Evolutionary conservation across 441 rosid genomes (phyloP), one percentile per base, ranked within the genome.

Genomic region (Gossypium schwendimanii): DNA sequence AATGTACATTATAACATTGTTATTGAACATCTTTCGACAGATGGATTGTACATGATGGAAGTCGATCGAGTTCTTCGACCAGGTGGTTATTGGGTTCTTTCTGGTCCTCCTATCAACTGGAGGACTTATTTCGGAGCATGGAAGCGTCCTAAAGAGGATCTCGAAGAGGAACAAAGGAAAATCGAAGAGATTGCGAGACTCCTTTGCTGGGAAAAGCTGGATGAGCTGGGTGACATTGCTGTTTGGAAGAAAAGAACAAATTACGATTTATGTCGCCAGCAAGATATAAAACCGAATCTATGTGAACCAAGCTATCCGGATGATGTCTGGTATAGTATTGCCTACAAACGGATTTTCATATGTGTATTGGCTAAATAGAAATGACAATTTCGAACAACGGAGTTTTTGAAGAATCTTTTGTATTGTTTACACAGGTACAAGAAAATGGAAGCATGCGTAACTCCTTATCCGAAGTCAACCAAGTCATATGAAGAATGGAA

Each of bases 31-130:
- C 21, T 65, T 66, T 66, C 39, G 75, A 58, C 77, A 86, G 87
- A 79, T 81, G 89, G 89, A 75, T 79, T 81, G 50, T 84, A 82
- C 73, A 73, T 86, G 80, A 86, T 82, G 80, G 89, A 86, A 79
- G 81, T 86, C 4, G 89, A 86, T 75, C 80, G 87, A 74, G 83
- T 86, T 70, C 81, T 82, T 69, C 80, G 84, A 76, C 86, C 87
- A 1, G 89, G 86, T 20, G 89, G 89, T 62, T 86, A 83, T 74
- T 86, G 87, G 87, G 83, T 84, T 63, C 75, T 86, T 68, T 82
- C 86, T 1, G 87, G 86, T 49, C 87, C 87, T 70, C 89, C 83
- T 0, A 82, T 80, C 62, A 79, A 82, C 75, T 84, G 87, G 89
- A 84, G 73, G 70, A 74, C 44, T 9, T 62, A 73, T 70, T 77